Percentiles rank a stretch among this genome's conserved stretches.
Conservation (phyloP, 129 eudicot species). For the Daucus carota region DNA sequence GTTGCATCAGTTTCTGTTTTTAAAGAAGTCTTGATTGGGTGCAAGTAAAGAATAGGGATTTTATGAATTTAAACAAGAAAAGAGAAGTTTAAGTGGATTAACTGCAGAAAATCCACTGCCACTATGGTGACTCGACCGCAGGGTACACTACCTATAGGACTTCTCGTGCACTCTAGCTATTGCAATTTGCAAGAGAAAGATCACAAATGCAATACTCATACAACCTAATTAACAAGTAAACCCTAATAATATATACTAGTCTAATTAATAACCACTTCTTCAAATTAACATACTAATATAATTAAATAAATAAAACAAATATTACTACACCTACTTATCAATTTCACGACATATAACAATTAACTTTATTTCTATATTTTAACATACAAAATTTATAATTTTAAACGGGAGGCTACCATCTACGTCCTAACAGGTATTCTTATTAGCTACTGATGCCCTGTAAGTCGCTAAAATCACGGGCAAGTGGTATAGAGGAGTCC, state of each 20-base stretch:
- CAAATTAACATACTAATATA: not conserved
- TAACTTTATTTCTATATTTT: not conserved
- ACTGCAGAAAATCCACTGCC: not conserved
- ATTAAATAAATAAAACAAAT: not conserved
- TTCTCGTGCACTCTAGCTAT: not conserved
- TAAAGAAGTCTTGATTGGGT: not conserved
- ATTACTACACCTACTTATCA: not conserved
- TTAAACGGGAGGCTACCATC: slow-evolving; percentile 2
- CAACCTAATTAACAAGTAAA: not conserved
- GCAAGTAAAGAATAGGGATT: not conserved
- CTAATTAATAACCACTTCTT: not conserved
- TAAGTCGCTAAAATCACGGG: not conserved
- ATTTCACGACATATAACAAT: not conserved
- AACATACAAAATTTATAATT: not conserved
- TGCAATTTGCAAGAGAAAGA: not conserved
- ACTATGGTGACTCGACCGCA: not conserved
- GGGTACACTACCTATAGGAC: not conserved
- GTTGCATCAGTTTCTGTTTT: not conserved
- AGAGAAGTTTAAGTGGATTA: not conserved
- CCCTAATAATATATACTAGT: not conserved
- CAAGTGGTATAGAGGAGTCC: not conserved
- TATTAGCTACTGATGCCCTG: not conserved
- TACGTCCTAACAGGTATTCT: not conserved
- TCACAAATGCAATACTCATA: not conserved
- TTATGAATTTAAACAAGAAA: not conserved